Base-by-base conservation (phyloP, 2,329 filamentous ascomycete genomes). In the Penicillium concentricum region DNA sequence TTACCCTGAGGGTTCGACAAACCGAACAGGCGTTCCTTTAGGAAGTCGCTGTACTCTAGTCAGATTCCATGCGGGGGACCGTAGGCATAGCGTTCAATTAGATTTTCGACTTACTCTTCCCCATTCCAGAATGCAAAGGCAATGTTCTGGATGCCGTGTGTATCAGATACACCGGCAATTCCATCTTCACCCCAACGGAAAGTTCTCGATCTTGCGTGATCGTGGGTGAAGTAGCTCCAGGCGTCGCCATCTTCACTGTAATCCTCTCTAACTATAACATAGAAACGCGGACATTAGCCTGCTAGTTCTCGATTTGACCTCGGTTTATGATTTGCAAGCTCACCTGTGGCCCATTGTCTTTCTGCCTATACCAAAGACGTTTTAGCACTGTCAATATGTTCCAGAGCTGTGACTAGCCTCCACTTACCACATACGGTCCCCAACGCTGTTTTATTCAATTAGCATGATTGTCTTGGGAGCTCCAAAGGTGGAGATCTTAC, bases 81-180 rank as follows among this genome's bases (percentile, higher is more conserved):
- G 26, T 18, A 51, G 26, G 8, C 26, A 48, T 22, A 13, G 6
- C 20, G 12, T 12, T 20, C 3, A 24, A 30, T n/a, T 22, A 35
- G 20, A 44, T 16, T 6, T 16, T 42, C 8, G 32, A 75, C 84
- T 66, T 73, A 96, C 92, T 97, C 93, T 79, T 97, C 86, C 74
- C 92, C 92, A 73, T 97, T 97, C 93, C 93, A 97, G 74, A 97
- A 97, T 51, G 91, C 87, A 80, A 97, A 97, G 4, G 90, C 91
- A 74, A 97, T 89, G 74, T 97, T 96, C 76, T 96, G 90, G 53
- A 89, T 79, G 59, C 92, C 92, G 72, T 97, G 93, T 16, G 90
- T 91, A 73, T 97, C 92, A n/a, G 81, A 96, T 28, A 97, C 92
- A 72, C 93, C 93, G 55, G 93, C 92, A 76, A 97, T 97, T 61